These are phyloP conservation scores for Corymbia calophylla DNA, from an alignment of 441 rosid species.

Conservation along the genomic window DNA sequence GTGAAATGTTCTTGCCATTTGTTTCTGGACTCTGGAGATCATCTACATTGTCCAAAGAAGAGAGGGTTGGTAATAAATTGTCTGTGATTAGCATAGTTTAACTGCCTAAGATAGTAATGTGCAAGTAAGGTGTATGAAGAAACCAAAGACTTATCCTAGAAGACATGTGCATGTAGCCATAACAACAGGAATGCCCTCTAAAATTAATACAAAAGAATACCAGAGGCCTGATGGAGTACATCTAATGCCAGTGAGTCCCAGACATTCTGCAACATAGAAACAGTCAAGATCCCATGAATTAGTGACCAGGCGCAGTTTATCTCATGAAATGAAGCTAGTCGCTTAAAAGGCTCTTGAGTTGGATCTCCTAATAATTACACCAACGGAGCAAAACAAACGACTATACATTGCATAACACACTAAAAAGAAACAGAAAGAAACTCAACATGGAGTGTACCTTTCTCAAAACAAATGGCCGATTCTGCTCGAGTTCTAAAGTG, in stretches of 20 bases:
- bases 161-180: not conserved
- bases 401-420: not conserved
- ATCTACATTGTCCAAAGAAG: not conserved
- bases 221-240: conserved; percentile 79
- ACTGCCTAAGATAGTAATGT: not conserved
- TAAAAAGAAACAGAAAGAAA: not conserved
- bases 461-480: conserved; percentile 82
- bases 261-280: conserved; percentile 28
- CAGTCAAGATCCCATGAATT: not conserved
- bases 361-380: not conserved
- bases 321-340: not conserved
- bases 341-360: not conserved
- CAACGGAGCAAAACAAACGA: not conserved
- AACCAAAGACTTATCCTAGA: not conserved
- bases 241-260: conserved; percentile 90
- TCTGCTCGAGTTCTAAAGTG: conserved; percentile 76
- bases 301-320: not conserved
- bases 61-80: not conserved
- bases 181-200: not conserved
- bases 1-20: not conserved
- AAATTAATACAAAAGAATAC: conserved; percentile 20
- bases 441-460: conserved; percentile 39
- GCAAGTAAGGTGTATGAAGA: not conserved
- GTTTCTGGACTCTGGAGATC: not conserved
- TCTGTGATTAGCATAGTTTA: not conserved